phyloP scores from a whole-genome alignment of 148 eudicot species.

The Cornus controversa region DNA sequence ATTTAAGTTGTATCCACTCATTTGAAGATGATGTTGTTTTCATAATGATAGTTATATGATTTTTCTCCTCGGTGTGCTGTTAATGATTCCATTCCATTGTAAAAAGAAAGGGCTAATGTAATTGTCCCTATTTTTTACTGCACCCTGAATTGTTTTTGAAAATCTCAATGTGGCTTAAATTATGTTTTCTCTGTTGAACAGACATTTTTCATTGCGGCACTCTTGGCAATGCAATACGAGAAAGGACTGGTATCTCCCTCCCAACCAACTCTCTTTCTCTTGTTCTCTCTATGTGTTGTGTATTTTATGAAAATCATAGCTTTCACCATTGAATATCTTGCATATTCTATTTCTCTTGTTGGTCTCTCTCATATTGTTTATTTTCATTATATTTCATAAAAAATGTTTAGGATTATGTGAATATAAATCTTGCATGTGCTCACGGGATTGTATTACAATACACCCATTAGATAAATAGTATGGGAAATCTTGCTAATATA shows the following conservation, averaged over 20 bases:
- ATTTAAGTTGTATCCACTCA: background rate
- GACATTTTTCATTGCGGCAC: constrained; percentile 98
- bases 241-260: constrained; percentile 66
- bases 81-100: background rate
- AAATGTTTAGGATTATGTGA: no score
- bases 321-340: background rate
- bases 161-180: constrained; percentile 13
- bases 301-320: background rate
- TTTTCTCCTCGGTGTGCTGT: background rate
- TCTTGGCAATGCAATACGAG: constrained; percentile 94
- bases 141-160: background rate
- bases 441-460: no score
- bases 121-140: background rate
- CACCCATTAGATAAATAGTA: background rate
- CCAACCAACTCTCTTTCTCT: background rate
- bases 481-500: background rate
- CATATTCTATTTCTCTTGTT: background rate
- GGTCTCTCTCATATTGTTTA: background rate
- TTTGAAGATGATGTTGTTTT: background rate
- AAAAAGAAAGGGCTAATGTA: background rate
- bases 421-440: no score
- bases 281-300: constrained; percentile 4
- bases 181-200: constrained; percentile 31
- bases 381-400: background rate
- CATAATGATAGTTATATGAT: background rate